Conservation (phyloP, 2,329 filamentous ascomycete genomes). For the Didymella pinodella region DNA sequence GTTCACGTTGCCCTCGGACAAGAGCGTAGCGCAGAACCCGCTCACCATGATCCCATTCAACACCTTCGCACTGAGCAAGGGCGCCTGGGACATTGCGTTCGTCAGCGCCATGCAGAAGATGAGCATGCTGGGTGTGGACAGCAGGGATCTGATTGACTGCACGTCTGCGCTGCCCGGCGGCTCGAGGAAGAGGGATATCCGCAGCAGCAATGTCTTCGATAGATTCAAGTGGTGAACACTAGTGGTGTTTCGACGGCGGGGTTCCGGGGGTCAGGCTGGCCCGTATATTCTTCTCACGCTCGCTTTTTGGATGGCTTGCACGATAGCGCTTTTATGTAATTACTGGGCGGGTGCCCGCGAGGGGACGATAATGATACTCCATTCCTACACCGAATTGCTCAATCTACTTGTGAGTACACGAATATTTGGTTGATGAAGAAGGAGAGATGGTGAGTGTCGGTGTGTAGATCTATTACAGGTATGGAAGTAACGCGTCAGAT, state of each 20-base stretch:
- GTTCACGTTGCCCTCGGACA: constrained; percentile 41
- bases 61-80: constrained; percentile 38
- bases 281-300: constrained; percentile 8
- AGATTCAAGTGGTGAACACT: constrained; percentile 27
- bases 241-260: neutral
- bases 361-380: neutral
- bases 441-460: too few relatives aligned
- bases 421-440: too few relatives aligned
- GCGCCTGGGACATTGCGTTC: constrained; percentile 43
- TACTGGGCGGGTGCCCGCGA: neutral
- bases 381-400: too few relatives aligned
- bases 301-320: neutral
- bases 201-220: constrained; percentile 37
- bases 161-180: constrained; percentile 44
- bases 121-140: constrained; percentile 46
- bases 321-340: constrained; percentile 7
- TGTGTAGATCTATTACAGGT: too few relatives aligned
- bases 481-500: too few relatives aligned
- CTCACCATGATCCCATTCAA: constrained; percentile 32
- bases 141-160: constrained; percentile 40
- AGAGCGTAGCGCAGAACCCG: constrained; percentile 36
- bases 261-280: neutral
- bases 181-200: constrained; percentile 44
- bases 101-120: constrained; percentile 49
- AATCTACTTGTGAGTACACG: too few relatives aligned